Evolutionary conservation across 768 basidiomycete genomes (phyloP), one percentile per base, ranked within the genome.

Genomic region (Ramaria sp.): DNA sequence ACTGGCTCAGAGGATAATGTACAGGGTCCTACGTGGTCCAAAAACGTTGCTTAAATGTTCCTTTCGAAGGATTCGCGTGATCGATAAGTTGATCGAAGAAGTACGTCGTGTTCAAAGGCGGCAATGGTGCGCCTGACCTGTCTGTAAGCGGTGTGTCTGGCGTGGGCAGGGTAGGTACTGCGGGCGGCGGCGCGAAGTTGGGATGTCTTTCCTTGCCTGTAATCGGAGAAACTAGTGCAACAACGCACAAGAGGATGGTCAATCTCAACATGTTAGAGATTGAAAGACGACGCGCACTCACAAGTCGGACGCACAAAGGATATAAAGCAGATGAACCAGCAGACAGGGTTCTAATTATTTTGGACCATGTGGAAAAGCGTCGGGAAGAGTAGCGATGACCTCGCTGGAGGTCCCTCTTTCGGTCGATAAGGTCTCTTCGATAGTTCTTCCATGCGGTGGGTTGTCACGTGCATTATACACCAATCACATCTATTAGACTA

Each of bases 1-100:
- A 34, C 51, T 34, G 22, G 39, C 33, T 43, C 33, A 46, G 19
- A 10, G 19, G 1, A 48, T 6, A 33, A 31, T 11, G 33, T 13
- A 20, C 17, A 46, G 1, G 19, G 3, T 6, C 31, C 67, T 73
- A 84, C 31, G 80, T 80, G 59, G 79, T 73, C 84, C 84, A 88
- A 68, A 76, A 88, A 37, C 86, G 78, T 68, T 88, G 86, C 65
- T 80, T 73, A 69, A 89, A 89, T n/a, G 84, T 88, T 19, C 86
- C 86, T 20, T 79, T 69, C 27, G 73, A 70, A n/a, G 83, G 79
- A 59, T 79, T 68, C 34, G 65, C 73, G 64, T 79, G 79, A 63
- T 80, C 77, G 58, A 84, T 69, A 50, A 73, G 64, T 59, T 75
- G 73, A 62, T 84, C 77, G 63, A 86, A 86, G 57, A 65, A 67